Evolutionary conservation across 345 rosid genomes (phyloP).

Genomic region (Arabidopsis thaliana): DNA sequence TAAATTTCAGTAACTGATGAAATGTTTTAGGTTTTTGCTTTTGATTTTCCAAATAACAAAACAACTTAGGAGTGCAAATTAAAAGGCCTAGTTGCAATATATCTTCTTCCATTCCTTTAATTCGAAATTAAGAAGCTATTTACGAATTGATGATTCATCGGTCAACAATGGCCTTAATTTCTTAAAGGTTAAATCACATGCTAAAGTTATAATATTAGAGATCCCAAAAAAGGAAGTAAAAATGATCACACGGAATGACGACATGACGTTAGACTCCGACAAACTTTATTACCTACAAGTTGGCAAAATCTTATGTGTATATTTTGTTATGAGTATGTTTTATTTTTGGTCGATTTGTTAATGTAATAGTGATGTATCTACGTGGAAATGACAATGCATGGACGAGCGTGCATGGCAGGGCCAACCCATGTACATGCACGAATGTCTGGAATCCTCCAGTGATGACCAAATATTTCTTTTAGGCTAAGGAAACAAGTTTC

Average conservation of each 20-base stretch:
- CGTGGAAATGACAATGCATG: slow-evolving; percentile 22
- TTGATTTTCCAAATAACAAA: not conserved
- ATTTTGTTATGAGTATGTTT: not conserved
- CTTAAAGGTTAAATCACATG: not conserved
- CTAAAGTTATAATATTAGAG: not conserved
- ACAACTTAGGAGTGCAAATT: not conserved
- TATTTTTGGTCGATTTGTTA: not conserved
- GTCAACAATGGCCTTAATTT: not conserved
- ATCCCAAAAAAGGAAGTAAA: not conserved
- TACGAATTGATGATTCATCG: not conserved
- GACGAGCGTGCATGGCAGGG: slow-evolving; percentile 1
- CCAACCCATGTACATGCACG: slow-evolving; percentile 27
- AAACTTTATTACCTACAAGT: slow-evolving; percentile 34
- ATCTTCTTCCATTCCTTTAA: slow-evolving; percentile 7
- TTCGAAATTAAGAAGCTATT: not conserved
- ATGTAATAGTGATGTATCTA: not conserved
- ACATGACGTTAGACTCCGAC: slow-evolving; percentile 31
- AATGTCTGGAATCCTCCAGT: slow-evolving; percentile 27
- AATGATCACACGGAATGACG: slow-evolving; percentile 35
- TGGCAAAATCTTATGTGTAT: not conserved
- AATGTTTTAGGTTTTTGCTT: slow-evolving; percentile 14
- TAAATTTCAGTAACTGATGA: slow-evolving; percentile 15
- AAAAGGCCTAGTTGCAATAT: too few species aligned
- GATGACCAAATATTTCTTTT: slow-evolving; percentile 38
- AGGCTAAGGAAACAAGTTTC: slow-evolving; percentile 38